phyloP scores from a whole-genome alignment of 2,329 filamentous ascomycete genomes.

The Ambrosiella beaveri region DNA sequence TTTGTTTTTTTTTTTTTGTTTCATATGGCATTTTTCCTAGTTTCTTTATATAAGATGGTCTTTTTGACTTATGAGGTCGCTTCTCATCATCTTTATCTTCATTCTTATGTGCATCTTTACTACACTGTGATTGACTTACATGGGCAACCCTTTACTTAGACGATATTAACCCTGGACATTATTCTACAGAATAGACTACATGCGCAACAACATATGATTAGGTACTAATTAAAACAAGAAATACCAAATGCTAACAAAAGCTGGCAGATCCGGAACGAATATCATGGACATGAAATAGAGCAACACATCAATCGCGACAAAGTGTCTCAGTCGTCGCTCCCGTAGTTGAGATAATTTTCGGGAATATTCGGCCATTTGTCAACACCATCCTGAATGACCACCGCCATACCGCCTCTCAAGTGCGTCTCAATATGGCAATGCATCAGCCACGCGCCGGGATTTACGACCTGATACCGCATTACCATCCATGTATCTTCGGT shows the following conservation, averaged over 20 bases:
- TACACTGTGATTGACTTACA: too few relatives aligned
- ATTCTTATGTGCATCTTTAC: background rate
- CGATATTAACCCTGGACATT: background rate
- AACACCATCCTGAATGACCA: slow-evolving; percentile 32
- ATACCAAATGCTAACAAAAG: background rate
- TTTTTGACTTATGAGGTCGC: background rate
- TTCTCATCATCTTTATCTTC: background rate
- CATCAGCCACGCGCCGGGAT: slow-evolving; percentile 36
- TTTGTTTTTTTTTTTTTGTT: background rate
- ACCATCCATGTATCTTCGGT: slow-evolving; percentile 25
- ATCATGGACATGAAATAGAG: background rate
- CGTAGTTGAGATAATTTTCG: slow-evolving; percentile 19
- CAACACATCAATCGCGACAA: background rate
- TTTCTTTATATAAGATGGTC: background rate
- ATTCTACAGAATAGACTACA: background rate
- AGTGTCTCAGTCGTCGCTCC: background rate
- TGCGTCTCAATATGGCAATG: slow-evolving; percentile 41
- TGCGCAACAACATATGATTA: background rate
- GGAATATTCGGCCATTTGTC: slow-evolving; percentile 28
- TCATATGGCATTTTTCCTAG: background rate
- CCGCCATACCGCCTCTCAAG: slow-evolving; percentile 35
- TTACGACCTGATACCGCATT: slow-evolving; percentile 33
- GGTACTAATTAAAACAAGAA: too few relatives aligned
- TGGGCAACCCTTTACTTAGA: too few relatives aligned
- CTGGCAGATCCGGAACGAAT: background rate